Evolutionary conservation across 2,329 filamentous ascomycete species (phyloP).

Genomic region (Phialophora macrospora): DNA sequence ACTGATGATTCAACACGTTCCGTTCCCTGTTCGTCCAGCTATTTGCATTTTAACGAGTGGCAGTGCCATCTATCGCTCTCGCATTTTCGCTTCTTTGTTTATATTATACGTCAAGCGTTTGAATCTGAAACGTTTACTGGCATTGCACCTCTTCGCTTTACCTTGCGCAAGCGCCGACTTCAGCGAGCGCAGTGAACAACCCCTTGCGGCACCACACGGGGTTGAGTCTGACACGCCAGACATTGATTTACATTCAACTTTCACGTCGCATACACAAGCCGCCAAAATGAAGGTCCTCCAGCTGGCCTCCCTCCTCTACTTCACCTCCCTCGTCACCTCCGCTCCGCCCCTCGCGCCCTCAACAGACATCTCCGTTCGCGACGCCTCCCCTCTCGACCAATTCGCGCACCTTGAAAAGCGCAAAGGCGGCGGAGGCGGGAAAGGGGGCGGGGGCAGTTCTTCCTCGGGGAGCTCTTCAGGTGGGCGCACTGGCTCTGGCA

Average conservation of each 20-base stretch:
- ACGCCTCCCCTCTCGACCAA: slow-evolving; percentile 25
- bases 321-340: slow-evolving; percentile 29
- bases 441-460: slow-evolving; percentile 31
- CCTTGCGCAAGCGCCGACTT: background rate
- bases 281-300: slow-evolving; percentile 31
- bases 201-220: background rate
- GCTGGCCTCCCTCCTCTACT: slow-evolving; percentile 24
- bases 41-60: background rate
- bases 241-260: background rate
- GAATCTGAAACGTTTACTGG: background rate
- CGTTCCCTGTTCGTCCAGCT: slow-evolving; percentile 1
- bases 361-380: slow-evolving; percentile 29
- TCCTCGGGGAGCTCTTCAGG: slow-evolving; percentile 20
- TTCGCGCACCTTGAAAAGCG: slow-evolving; percentile 38
- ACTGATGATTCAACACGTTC: slow-evolving; percentile 12
- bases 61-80: background rate
- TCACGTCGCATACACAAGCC: background rate
- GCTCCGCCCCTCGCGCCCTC: slow-evolving; percentile 24
- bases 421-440: slow-evolving; percentile 38
- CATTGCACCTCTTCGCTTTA: background rate
- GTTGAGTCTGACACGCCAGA: background rate
- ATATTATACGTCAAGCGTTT: background rate
- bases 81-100: background rate
- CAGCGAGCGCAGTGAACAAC: background rate
- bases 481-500: slow-evolving; percentile 19